Conservation (phyloP, 2,329 filamentous ascomycete species). For the Cordyceps sp. region DNA sequence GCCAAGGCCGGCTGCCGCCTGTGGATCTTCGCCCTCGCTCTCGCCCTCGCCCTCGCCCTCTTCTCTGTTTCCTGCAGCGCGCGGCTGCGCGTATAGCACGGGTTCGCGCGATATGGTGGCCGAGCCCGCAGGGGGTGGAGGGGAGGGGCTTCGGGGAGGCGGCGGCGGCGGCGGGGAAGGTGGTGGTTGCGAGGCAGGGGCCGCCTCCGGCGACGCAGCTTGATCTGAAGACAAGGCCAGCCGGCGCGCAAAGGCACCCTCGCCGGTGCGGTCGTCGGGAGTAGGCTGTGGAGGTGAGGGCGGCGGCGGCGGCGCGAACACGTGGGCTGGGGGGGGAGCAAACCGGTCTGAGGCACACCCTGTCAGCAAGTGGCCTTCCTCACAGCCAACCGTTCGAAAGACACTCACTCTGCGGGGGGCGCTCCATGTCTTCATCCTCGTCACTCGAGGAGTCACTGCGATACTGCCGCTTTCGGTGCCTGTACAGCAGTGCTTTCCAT, state of each 20-base stretch:
- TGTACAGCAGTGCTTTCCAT: conserved; percentile 72
- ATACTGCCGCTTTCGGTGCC: conserved; percentile 37
- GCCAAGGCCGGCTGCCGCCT: conserved; percentile 28
- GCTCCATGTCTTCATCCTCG: conserved; percentile 15
- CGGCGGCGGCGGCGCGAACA: conserved; percentile 38
- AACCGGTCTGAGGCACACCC: background rate
- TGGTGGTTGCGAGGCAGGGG: conserved; percentile 10
- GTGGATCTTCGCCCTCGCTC: conserved; percentile 21
- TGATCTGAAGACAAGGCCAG: conserved; percentile 35
- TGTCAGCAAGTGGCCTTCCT: background rate
- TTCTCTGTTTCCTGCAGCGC: conserved; percentile 5
- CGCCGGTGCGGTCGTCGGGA: conserved; percentile 44
- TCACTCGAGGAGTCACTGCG: conserved; percentile 23
- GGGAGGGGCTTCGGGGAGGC: conserved; percentile 9
- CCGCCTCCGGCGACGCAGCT: conserved; percentile 15
- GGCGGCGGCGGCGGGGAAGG: conserved; percentile 3
- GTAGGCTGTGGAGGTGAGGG: conserved; percentile 22
- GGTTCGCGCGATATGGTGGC: conserved; percentile 62
- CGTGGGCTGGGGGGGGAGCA: conserved; percentile 5
- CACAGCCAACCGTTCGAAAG: background rate
- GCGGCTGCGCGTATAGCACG: conserved; percentile 44
- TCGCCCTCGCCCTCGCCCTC: conserved; percentile 14
- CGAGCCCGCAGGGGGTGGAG: conserved; percentile 22
- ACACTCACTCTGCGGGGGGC: conserved; percentile 16
- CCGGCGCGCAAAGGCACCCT: conserved; percentile 52